Conservation (phyloP, 2,329 filamentous ascomycete genomes). For the Fonsecaea monophora region DNA sequence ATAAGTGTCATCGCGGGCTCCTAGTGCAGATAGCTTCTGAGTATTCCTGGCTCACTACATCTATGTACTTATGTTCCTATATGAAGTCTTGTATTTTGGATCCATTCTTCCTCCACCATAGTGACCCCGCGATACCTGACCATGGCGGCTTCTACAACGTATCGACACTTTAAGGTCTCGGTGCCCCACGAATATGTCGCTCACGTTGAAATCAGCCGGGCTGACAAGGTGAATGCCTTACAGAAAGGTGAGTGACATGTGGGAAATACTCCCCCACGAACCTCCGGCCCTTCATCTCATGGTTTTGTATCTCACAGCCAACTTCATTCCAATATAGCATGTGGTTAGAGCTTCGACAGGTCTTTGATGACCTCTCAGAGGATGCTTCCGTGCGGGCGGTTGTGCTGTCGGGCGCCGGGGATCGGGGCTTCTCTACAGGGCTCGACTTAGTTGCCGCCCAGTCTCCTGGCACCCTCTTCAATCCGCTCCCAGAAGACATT, state of each 20-base stretch:
- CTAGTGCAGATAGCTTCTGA: too few species aligned
- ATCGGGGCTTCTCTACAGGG: constrained; percentile 74
- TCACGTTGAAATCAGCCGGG: constrained; percentile 88
- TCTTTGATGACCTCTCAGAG: constrained; percentile 75
- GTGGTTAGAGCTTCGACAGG: constrained; percentile 77
- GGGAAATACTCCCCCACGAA: not conserved
- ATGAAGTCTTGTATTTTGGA: too few species aligned
- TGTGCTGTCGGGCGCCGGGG: constrained; percentile 79
- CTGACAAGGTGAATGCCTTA: constrained; percentile 86
- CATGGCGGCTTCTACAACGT: constrained; percentile 7
- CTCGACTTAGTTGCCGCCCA: constrained; percentile 3
- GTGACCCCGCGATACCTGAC: too few species aligned
- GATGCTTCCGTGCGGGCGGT: constrained; percentile 76
- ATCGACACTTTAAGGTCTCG: constrained; percentile 69
- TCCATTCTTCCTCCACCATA: too few species aligned
- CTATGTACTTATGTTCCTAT: too few species aligned
- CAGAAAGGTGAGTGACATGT: constrained; percentile 55
- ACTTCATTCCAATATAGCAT: constrained; percentile 54
- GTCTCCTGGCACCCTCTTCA: constrained; percentile 15
- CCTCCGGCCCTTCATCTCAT: not conserved
- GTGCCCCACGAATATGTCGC: constrained; percentile 75
- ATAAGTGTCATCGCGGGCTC: too few species aligned
- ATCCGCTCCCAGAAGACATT: constrained; percentile 10
- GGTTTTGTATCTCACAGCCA: not conserved
- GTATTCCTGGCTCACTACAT: too few species aligned